Evolutionary conservation across 768 basidiomycete genomes (phyloP).

Genomic region (Postia placenta): DNA sequence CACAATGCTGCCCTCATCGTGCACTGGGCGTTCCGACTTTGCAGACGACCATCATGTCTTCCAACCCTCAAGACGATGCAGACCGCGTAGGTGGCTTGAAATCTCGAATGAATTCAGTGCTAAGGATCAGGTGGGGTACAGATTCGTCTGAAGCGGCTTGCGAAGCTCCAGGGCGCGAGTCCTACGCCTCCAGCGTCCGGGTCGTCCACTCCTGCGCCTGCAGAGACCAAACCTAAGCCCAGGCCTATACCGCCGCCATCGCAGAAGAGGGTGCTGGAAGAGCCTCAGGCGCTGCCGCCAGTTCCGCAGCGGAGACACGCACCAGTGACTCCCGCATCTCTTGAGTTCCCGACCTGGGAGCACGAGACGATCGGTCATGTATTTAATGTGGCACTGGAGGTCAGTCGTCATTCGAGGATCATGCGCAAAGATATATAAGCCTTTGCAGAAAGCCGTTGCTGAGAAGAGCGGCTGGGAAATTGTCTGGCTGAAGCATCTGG

Average conservation of each 20-base stretch:
- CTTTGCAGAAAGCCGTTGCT: slow-evolving; percentile 51
- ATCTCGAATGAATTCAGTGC: not conserved
- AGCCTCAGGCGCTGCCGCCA: slow-evolving; percentile 24
- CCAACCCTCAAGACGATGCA: slow-evolving; percentile 65
- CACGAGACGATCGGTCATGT: slow-evolving; percentile 59
- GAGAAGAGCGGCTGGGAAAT: slow-evolving; percentile 57
- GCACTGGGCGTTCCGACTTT: not conserved
- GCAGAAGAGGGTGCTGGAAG: slow-evolving; percentile 24
- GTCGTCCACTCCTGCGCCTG: slow-evolving; percentile 31
- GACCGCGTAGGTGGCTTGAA: slow-evolving; percentile 51
- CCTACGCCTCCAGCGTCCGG: slow-evolving; percentile 33
- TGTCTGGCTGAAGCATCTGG: slow-evolving; percentile 80
- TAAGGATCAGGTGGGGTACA: slow-evolving; percentile 23
- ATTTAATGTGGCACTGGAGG: slow-evolving; percentile 76
- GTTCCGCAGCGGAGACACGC: slow-evolving; percentile 45
- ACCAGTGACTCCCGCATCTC: slow-evolving; percentile 28
- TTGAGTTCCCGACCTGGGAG: slow-evolving; percentile 68
- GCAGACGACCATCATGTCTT: slow-evolving; percentile 18
- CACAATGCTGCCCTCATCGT: not conserved
- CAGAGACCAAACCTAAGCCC: slow-evolving; percentile 25
- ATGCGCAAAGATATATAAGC: slow-evolving; percentile 7
- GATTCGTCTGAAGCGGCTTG: slow-evolving; percentile 91
- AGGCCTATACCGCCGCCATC: slow-evolving; percentile 17
- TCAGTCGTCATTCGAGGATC: too few species aligned
- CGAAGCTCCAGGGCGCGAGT: slow-evolving; percentile 58